Evolutionary conservation across 768 basidiomycete species (phyloP).

Genomic region (Mycena metata): DNA sequence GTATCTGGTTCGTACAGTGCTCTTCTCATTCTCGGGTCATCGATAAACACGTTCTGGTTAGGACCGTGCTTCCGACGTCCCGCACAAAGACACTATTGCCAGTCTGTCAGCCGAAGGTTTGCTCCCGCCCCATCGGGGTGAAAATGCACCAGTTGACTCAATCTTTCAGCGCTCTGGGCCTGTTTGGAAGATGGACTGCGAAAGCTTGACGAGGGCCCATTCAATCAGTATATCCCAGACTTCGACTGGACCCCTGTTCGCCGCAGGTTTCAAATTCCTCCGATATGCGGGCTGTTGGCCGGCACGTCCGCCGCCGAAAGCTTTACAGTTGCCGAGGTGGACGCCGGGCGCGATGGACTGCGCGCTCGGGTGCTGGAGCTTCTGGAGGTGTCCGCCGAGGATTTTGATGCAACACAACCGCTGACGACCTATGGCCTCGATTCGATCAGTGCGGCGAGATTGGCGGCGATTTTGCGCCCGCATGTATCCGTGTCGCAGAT

Average conservation of each 20-base stretch:
- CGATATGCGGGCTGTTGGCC: not conserved
- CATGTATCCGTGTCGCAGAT: not conserved
- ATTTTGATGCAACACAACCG: constrained; percentile 9
- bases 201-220: constrained; percentile 26
- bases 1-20: constrained; percentile 28
- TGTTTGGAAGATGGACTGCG: constrained; percentile 24
- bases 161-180: constrained; percentile 17
- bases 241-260: not conserved
- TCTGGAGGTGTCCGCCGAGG: constrained; percentile 1
- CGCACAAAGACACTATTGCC: no score
- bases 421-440: constrained; percentile 3
- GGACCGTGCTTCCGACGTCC: constrained; percentile 8
- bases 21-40: no score
- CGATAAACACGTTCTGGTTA: not conserved
- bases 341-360: not conserved
- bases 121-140: no score
- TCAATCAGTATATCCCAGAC: constrained; percentile 31
- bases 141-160: not conserved
- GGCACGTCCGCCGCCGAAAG: not conserved
- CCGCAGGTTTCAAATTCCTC: not conserved
- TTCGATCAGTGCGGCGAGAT: constrained; percentile 11
- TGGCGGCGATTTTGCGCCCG: not conserved
- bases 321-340: not conserved
- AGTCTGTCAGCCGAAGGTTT: constrained; percentile 27
- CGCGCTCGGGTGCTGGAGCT: constrained; percentile 12